phyloP scores from a whole-genome alignment of 176 grass and related monocot genomes.

The Miscanthus lutarioriparius region DNA sequence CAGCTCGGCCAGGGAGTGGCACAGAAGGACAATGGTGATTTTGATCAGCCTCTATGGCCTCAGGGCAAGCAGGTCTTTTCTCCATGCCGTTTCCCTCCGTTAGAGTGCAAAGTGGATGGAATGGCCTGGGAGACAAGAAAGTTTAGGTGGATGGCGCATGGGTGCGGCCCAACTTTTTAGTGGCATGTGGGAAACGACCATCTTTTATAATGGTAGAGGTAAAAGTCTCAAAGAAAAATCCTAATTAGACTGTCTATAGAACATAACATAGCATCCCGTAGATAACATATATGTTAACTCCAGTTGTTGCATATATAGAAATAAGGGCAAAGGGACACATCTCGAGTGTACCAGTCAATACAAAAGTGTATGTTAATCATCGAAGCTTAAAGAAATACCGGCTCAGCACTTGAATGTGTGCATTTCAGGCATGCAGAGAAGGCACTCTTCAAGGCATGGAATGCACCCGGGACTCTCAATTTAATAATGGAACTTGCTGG shows the following conservation, averaged over 20 bases:
- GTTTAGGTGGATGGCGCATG: too few relatives aligned
- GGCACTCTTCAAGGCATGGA: slow-evolving; percentile 86
- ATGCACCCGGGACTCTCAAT: slow-evolving; percentile 63
- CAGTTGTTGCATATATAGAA: not conserved
- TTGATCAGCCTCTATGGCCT: too few relatives aligned
- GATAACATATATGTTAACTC: not conserved
- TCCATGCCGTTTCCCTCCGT: too few relatives aligned
- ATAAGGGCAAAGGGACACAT: slow-evolving; percentile 7
- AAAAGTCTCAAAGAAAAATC: not conserved
- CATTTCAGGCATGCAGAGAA: slow-evolving; percentile 88
- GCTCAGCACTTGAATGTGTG: slow-evolving; percentile 97
- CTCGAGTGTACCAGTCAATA: slow-evolving; percentile 17
- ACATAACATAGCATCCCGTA: not conserved
- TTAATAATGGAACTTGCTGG: slow-evolving; percentile 73
- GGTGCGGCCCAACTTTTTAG: too few relatives aligned
- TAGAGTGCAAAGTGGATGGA: too few relatives aligned
- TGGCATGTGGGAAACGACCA: too few relatives aligned
- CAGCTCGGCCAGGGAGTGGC: too few relatives aligned
- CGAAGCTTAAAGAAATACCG: slow-evolving; percentile 61
- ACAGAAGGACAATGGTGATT: too few relatives aligned
- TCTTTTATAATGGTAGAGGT: too few relatives aligned
- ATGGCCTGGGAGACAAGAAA: too few relatives aligned
- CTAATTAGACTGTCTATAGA: not conserved
- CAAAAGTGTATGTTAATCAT: slow-evolving; percentile 5
- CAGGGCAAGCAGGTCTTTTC: too few relatives aligned